phyloP scores from a whole-genome alignment of 371 early-diverging fungal genomes.

The Basidiobolus meristosporus region DNA sequence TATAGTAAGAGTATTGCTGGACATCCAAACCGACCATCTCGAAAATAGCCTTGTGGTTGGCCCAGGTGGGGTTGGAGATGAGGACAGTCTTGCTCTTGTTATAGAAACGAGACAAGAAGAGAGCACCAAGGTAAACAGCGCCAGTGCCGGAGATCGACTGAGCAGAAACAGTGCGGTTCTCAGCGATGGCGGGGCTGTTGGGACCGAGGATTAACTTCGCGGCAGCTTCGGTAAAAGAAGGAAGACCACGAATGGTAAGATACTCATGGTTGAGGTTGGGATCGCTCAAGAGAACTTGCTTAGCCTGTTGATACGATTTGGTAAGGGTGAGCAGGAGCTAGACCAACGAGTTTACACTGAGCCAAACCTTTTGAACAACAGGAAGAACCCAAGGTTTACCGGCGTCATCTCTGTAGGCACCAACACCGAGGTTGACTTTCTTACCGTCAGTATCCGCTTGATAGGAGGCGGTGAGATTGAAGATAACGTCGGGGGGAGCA shows the following conservation, averaged over 20 bases:
- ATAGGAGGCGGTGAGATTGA: slow-evolving; percentile 64
- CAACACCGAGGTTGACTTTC: slow-evolving; percentile 92
- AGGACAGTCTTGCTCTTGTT: slow-evolving; percentile 43
- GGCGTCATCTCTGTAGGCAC: slow-evolving; percentile 83
- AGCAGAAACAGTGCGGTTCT: slow-evolving; percentile 45
- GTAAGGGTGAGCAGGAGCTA: neutral
- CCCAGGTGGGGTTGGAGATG: slow-evolving; percentile 95
- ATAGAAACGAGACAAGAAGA: slow-evolving; percentile 55
- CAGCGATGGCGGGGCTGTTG: slow-evolving; percentile 53
- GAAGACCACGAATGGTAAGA: slow-evolving; percentile 65
- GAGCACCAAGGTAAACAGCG: slow-evolving; percentile 70
- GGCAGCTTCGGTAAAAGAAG: slow-evolving; percentile 56
- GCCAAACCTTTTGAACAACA: slow-evolving; percentile 66
- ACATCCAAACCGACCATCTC: slow-evolving; percentile 62
- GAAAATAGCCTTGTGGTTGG: slow-evolving; percentile 86
- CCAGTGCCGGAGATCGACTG: slow-evolving; percentile 96
- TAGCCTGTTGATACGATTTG: slow-evolving; percentile 32
- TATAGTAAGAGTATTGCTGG: slow-evolving; percentile 76
- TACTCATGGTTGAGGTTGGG: slow-evolving; percentile 81
- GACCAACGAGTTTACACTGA: neutral
- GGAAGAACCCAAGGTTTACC: slow-evolving; percentile 91
- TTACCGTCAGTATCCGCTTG: slow-evolving; percentile 53
- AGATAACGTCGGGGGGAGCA: slow-evolving; percentile 83
- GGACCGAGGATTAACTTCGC: slow-evolving; percentile 66
- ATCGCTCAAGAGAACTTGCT: slow-evolving; percentile 48